phyloP scores from a whole-genome alignment of 495 filamentous ascomycete genomes.

The Podospora anserina region DNA sequence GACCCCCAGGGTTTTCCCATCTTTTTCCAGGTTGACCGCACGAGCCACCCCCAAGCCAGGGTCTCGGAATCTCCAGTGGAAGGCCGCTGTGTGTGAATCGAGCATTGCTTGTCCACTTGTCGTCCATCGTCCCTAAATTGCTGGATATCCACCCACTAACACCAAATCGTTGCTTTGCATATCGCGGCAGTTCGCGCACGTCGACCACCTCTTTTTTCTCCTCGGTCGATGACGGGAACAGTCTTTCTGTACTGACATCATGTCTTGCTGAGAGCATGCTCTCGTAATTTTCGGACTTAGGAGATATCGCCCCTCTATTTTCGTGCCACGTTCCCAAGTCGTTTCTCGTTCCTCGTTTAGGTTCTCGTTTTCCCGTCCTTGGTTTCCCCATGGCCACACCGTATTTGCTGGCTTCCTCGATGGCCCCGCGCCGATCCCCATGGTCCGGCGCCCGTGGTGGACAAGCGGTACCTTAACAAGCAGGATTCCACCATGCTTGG shows the following conservation, averaged over 20 bases:
- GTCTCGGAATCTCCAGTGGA: neutral
- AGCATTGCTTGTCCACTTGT: neutral
- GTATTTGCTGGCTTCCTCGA: neutral
- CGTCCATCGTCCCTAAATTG: neutral
- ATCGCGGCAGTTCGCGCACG: neutral
- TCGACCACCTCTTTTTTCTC: neutral
- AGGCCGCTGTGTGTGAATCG: neutral
- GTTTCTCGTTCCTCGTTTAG: neutral
- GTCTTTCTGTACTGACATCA: neutral
- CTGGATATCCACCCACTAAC: neutral
- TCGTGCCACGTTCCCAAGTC: neutral
- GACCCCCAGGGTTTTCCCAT: slow-evolving; percentile 4
- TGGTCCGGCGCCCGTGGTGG: neutral
- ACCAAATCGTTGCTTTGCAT: neutral
- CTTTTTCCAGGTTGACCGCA: neutral
- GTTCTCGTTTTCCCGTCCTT: no score
- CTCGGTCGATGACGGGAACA: neutral
- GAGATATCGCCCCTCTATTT: slow-evolving; percentile 2
- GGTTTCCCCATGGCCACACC: neutral
- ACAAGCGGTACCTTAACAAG: slow-evolving; percentile 3
- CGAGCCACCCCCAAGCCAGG: neutral
- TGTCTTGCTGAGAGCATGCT: neutral
- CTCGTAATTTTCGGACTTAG: neutral
- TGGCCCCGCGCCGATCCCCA: slow-evolving; percentile 15
- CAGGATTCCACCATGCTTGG: slow-evolving; percentile 12